These are phyloP conservation scores for Wakefieldia striispora DNA, from an alignment of 768 basidiomycete species.

Conservation along the genomic window DNA sequence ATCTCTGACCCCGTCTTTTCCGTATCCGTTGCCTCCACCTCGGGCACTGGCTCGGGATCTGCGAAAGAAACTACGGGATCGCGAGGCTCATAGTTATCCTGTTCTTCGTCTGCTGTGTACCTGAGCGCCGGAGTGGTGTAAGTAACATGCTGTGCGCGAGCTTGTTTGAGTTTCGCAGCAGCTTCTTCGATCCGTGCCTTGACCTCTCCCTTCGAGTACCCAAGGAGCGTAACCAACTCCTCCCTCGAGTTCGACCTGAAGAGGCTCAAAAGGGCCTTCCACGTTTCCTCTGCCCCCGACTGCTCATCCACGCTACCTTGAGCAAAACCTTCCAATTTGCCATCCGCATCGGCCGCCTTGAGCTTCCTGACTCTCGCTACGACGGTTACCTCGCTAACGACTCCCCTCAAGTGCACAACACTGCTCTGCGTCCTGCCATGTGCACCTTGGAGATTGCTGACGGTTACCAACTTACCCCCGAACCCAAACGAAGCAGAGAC, in stretches of 20 bases:
- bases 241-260: constrained; percentile 89
- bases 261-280: constrained; percentile 86
- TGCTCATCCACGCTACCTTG: constrained; percentile 42
- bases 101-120: constrained; percentile 38
- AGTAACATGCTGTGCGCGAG: constrained; percentile 24
- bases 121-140: constrained; percentile 30
- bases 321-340: constrained; percentile 65
- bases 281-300: constrained; percentile 51
- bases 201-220: constrained; percentile 89
- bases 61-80: constrained; percentile 84
- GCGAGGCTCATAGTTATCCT: constrained; percentile 47
- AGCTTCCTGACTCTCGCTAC: constrained; percentile 73
- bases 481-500: constrained; percentile 84
- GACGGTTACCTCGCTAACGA: constrained; percentile 73
- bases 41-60: constrained; percentile 50
- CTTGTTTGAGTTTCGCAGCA: constrained; percentile 65
- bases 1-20: constrained; percentile 60
- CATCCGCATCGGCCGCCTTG: constrained; percentile 56
- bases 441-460: constrained; percentile 70
- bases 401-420: constrained; percentile 72
- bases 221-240: constrained; percentile 85
- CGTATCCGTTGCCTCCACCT: constrained; percentile 25
- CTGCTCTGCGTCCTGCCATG: constrained; percentile 83
- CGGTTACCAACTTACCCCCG: constrained; percentile 80
- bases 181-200: constrained; percentile 77